A percentile compares a stretch with the other conserved stretches of the same genome.
phyloP scores from a whole-genome alignment of 345 rosid genomes.

The Excoecaria cochinchinensis region DNA sequence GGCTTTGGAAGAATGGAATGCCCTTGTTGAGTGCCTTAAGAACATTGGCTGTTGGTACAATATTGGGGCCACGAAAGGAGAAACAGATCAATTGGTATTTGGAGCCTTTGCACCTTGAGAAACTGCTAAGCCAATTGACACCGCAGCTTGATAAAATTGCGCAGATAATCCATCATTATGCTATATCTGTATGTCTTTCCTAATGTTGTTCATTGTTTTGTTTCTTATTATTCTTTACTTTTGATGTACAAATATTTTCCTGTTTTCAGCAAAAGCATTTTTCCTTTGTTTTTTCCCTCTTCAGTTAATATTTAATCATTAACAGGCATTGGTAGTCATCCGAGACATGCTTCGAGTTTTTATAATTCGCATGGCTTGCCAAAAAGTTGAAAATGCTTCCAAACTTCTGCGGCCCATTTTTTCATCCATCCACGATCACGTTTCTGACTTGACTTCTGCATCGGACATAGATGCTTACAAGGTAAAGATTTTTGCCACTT shows the following conservation, averaged over 20 bases:
- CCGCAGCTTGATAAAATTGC: conserved; percentile 89
- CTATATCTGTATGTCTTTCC: conserved; percentile 73
- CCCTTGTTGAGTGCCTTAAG: conserved; percentile 86
- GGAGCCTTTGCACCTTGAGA: conserved; percentile 64
- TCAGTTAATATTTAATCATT: conserved; percentile 13
- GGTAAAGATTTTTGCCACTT: conserved; percentile 46
- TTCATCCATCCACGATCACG: conserved; percentile 50
- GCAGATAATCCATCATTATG: conserved; percentile 82
- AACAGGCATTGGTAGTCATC: conserved; percentile 78
- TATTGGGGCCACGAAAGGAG: conserved; percentile 84
- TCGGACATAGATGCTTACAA: conserved; percentile 67
- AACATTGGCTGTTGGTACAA: conserved; percentile 75
- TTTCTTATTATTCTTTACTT: background rate
- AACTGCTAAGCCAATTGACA: conserved; percentile 68
- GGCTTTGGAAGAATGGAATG: conserved; percentile 94
- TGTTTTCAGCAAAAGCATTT: background rate
- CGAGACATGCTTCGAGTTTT: conserved; percentile 96
- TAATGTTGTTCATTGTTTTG: background rate
- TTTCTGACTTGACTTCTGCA: conserved; percentile 43
- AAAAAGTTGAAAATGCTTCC: conserved; percentile 70
- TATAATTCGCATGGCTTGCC: conserved; percentile 74
- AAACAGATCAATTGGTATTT: conserved; percentile 85
- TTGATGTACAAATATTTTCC: background rate
- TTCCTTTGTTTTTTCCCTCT: background rate
- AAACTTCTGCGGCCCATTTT: conserved; percentile 72